Conservation (phyloP, 2,329 filamentous ascomycete genomes). For the Xylaria sp. region DNA sequence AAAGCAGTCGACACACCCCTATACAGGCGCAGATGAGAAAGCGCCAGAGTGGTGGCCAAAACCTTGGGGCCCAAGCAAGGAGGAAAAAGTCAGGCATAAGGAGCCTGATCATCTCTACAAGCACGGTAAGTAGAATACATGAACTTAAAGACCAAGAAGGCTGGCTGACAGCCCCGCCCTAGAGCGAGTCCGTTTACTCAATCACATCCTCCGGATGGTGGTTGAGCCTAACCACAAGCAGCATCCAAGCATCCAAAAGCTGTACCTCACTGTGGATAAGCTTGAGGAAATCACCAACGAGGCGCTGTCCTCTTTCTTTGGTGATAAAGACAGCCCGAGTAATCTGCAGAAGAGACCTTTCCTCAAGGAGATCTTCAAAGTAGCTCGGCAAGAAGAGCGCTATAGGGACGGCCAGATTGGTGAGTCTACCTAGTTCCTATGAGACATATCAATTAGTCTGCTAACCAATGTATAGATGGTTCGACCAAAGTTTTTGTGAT, state of each 20-base stretch:
- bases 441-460: not conserved
- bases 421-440: slow-evolving; percentile 37
- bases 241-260: slow-evolving; percentile 55
- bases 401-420: slow-evolving; percentile 61
- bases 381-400: slow-evolving; percentile 60
- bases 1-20: slow-evolving; percentile 75
- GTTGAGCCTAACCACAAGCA: slow-evolving; percentile 53
- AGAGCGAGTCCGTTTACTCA: slow-evolving; percentile 63
- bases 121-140: slow-evolving; percentile 51
- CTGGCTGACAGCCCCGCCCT: slow-evolving; percentile 6
- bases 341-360: slow-evolving; percentile 59
- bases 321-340: slow-evolving; percentile 54
- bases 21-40: slow-evolving; percentile 65
- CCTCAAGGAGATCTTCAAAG: slow-evolving; percentile 63
- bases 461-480: slow-evolving; percentile 44
- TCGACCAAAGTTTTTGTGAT: slow-evolving; percentile 48
- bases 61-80: slow-evolving; percentile 52
- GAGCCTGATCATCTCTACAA: slow-evolving; percentile 76
- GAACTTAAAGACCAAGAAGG: slow-evolving; percentile 11
- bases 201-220: slow-evolving; percentile 63
- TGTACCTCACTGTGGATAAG: slow-evolving; percentile 56
- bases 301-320: slow-evolving; percentile 60
- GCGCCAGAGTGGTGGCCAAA: slow-evolving; percentile 70
- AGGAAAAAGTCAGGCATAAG: slow-evolving; percentile 64
- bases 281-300: slow-evolving; percentile 63